Evolutionary conservation across 768 basidiomycete genomes (phyloP), one percentile per base, ranked within the genome.

Genomic region (Pilatotrama ljubarskyi): DNA sequence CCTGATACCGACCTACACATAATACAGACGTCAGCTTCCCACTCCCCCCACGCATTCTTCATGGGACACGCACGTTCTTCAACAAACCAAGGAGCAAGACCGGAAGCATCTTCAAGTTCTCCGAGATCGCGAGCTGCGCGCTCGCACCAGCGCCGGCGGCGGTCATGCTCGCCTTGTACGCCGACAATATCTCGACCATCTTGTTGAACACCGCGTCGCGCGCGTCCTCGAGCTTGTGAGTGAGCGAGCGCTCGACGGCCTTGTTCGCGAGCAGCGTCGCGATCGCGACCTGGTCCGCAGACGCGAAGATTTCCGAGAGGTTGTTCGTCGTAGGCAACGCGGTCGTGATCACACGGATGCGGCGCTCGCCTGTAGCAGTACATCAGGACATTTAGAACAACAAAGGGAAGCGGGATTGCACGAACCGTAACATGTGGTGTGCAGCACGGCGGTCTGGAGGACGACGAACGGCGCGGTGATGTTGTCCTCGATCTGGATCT

Each of bases 41-140:
- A 1, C 2, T 2, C 1, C 24, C 50, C 6, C 56, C 48, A 32
- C 5, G 50, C 24, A 3, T 35, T 22, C 37, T 17, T 29, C 2
- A 32, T 10, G 29, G 18, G 13, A 0, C 7, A 76, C 84, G 67
- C 60, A 95, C 95, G 68, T 98, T 96, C 80, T 99, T 99, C 74
- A 98, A 73, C 58, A 99, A 72, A 15, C 93, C 96, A 42, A 98
- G 88, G 29, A 90, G 78, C 61, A 99, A 76, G 22, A 98, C 85
- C 2, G 97, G 97, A 40, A 99, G 76, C 85, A 95, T 89, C 80
- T 93, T 94, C 80, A 98, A 68, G 73, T 98, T 99, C 64, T 96
- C 95, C 5, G 91, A 87, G 60, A 95, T 84, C 13, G 95, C 91
- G 59, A 99, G 77, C 70, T 96, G 94, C 8, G 95, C 95, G 64